Percentiles rank a stretch among this genome's conserved stretches.
These are phyloP conservation scores for Geosmithia flava DNA, from an alignment of 2,329 filamentous ascomycete species.

Conservation along the genomic window DNA sequence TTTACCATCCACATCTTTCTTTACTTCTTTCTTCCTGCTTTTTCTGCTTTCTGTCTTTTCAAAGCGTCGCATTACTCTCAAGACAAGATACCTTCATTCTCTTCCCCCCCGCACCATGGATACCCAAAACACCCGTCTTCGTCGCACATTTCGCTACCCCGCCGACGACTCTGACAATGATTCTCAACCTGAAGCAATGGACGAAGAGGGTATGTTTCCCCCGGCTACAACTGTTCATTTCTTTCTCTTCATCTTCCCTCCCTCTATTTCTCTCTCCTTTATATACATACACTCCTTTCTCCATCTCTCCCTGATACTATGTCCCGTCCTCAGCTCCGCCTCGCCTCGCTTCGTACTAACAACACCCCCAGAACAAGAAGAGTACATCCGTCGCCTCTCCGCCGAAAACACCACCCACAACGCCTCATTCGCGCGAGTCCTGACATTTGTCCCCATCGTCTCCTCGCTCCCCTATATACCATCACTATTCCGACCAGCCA, in stretches of 20 bases:
- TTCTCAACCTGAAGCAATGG: slow-evolving; percentile 47
- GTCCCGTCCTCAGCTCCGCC: too few species aligned
- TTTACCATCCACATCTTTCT: too few species aligned
- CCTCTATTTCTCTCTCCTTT: neutral
- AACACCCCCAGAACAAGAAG: slow-evolving; percentile 44
- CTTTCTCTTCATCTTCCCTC: neutral
- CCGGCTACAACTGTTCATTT: neutral
- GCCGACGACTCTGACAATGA: slow-evolving; percentile 37
- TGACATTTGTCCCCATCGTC: slow-evolving; percentile 48
- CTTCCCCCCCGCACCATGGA: slow-evolving; percentile 8
- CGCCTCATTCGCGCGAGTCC: slow-evolving; percentile 41
- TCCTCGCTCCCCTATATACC: slow-evolving; percentile 39
- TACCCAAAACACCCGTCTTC: slow-evolving; percentile 37
- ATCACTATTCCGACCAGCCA: slow-evolving; percentile 18
- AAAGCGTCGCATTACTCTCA: neutral
- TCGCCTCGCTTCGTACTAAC: too few species aligned
- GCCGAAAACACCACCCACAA: slow-evolving; percentile 44
- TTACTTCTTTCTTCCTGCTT: too few species aligned
- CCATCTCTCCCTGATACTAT: neutral
- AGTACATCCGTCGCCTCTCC: slow-evolving; percentile 43
- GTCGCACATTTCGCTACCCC: slow-evolving; percentile 69
- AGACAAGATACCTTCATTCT: neutral
- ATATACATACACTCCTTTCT: neutral
- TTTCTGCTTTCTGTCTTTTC: neutral
- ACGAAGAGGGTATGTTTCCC: slow-evolving; percentile 53